phyloP scores from a whole-genome alignment of 192 early-diverging fungal species.

The Radiomyces spectabilis region DNA sequence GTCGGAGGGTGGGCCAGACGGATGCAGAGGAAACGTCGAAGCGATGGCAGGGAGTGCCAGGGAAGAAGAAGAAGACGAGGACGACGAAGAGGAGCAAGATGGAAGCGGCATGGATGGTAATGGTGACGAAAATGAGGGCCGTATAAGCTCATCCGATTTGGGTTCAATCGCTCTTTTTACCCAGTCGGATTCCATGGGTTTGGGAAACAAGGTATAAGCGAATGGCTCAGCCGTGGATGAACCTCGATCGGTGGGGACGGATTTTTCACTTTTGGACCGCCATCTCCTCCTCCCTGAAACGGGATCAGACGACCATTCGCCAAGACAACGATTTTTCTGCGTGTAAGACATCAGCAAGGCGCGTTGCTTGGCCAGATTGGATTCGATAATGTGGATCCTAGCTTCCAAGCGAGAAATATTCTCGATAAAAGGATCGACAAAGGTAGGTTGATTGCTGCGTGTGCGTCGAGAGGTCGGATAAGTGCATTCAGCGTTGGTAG shows the following conservation, averaged over 20 bases:
- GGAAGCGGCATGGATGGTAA: background rate
- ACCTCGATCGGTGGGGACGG: no score
- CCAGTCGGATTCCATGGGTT: background rate
- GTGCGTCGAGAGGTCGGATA: conserved; percentile 16
- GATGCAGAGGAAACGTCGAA: no score
- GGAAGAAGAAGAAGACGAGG: background rate
- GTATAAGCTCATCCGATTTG: no score
- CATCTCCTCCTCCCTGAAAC: no score
- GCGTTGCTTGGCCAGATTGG: conserved; percentile 14
- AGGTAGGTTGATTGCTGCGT: conserved; percentile 15
- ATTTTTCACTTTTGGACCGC: conserved; percentile 4
- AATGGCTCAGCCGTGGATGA: background rate
- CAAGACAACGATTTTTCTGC: no score
- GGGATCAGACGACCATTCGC: no score
- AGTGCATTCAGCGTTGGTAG: conserved; percentile 12
- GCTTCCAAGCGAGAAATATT: conserved; percentile 18
- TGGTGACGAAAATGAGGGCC: background rate
- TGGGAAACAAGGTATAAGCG: background rate
- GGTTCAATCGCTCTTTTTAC: no score
- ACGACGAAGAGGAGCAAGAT: background rate
- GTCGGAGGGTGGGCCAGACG: no score
- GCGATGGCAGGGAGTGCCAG: background rate
- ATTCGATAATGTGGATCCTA: conserved; percentile 16
- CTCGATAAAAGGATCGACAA: conserved; percentile 26
- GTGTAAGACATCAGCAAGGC: conserved; percentile 3